Conservation (phyloP, 2,329 filamentous ascomycete genomes). For the Arthrobotrys conoides region DNA sequence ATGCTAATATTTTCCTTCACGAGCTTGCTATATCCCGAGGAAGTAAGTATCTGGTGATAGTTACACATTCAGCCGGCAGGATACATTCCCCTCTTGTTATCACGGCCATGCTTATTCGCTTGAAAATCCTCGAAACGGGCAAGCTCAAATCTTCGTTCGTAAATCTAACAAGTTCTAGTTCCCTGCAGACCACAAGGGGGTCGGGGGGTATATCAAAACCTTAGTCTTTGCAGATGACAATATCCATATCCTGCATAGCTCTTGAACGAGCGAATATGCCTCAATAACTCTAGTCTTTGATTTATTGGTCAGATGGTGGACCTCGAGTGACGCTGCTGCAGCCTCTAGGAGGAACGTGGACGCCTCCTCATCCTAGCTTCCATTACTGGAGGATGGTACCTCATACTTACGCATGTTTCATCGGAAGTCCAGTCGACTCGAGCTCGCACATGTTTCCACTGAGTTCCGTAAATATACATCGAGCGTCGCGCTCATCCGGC, state of each 20-base stretch:
- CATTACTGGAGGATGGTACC: conserved; percentile 4
- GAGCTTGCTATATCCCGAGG: conserved; percentile 23
- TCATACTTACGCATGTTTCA: conserved; percentile 13
- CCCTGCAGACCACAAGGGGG: conserved; percentile 25
- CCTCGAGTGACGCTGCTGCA: conserved; percentile 30
- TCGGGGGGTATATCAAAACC: conserved; percentile 1
- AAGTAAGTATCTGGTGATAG: conserved; percentile 16
- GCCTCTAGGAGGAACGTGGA: conserved; percentile 35
- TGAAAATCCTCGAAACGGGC: conserved; percentile 40
- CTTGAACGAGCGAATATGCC: conserved; percentile 38
- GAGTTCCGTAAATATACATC: conserved; percentile 17
- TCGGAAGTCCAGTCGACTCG: conserved; percentile 20
- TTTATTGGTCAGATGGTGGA: conserved; percentile 29
- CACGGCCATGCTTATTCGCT: conserved; percentile 40
- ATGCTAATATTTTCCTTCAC: conserved; percentile 33
- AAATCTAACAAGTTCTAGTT: conserved; percentile 15
- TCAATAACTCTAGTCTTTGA: conserved; percentile 29
- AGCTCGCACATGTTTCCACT: neutral
- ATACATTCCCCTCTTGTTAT: conserved; percentile 19
- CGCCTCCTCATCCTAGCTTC: conserved; percentile 26
- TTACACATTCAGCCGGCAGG: conserved; percentile 32
- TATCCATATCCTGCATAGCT: conserved; percentile 26
- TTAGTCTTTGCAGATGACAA: conserved; percentile 15
- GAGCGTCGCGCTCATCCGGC: conserved; percentile 31
- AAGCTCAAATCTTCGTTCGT: conserved; percentile 21